Base-by-base conservation (phyloP, 2,329 filamentous ascomycete species). In the Anisogramma anomala region DNA sequence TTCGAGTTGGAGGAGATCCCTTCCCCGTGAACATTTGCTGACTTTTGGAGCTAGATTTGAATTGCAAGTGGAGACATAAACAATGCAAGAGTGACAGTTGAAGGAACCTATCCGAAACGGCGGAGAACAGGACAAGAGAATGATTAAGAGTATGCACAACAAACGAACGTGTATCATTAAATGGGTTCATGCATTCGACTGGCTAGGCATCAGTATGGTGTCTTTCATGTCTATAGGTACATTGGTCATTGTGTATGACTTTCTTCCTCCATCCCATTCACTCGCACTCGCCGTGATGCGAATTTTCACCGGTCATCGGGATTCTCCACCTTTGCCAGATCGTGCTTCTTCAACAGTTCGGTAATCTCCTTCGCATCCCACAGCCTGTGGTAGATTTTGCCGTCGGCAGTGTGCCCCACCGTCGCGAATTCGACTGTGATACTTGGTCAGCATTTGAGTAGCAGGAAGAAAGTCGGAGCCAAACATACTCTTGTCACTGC, bases 331-430 rank as follows among this genome's bases (percentile, higher is more conserved):
- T 94, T 96, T 47, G 86, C 89, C 61, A 98, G 66, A 53, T 89
- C 89, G 56, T 98, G 88, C 71, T 96, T 86, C 73, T 88, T 94
- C 56, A 98, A 69, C 62, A 98, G 69, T 37, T 82, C 79, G 59
- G 86, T 89, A 56, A 98, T 98, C 71, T 96, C 91, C 51, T 98
- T 89, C 33, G 88, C 89, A 55, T 79, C 84, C 91, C 91, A 98
- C 48, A 98, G 74, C 60, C 94, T 84, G 66, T 98, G 91, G 70
- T 96, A 98, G 64, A 98, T 89, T 70, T 89, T 91, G 56, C 91
- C 91, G 51, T 88, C 79, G 65, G 87, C 82, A 52, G 88, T 96
- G 69, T 88, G 86, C 54, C 91, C 93, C 47, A 98, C 89, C 23
- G 93, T 98, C 52, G 91, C 93, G 58, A 98, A 98, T 60, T 98